Conservation (phyloP, 306 rosid genomes). For the Sicyos baderoa region DNA sequence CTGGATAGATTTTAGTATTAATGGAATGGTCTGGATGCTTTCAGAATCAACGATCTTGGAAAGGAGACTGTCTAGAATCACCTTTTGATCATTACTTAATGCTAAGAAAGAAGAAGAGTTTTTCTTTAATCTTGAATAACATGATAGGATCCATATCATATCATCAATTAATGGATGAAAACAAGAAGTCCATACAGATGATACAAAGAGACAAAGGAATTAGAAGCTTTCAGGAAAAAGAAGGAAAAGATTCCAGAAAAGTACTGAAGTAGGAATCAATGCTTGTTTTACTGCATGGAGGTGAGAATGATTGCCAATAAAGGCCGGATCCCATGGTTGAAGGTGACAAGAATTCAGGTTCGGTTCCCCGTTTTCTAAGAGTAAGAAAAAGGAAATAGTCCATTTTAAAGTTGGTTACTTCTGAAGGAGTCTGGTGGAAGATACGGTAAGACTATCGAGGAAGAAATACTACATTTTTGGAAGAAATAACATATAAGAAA, state of each 20-base stretch:
- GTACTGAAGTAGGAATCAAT: neutral
- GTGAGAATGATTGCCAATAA: neutral
- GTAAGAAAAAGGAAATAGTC: neutral
- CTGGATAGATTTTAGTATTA: neutral
- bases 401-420: neutral
- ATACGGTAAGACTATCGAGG: neutral
- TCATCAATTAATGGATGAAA: neutral
- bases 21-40: neutral
- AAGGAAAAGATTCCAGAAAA: slow-evolving; percentile 6
- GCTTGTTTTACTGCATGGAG: neutral
- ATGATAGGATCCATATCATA: no score
- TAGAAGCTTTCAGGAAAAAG: neutral
- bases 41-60: slow-evolving; percentile 2
- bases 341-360: neutral
- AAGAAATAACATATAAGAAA: neutral
- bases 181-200: neutral
- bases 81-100: neutral
- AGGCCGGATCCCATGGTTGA: neutral
- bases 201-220: neutral
- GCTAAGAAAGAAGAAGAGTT: neutral
- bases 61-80: neutral
- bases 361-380: neutral
- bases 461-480: neutral
- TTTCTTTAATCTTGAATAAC: no score
- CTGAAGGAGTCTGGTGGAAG: neutral